Conservation (phyloP, 495 filamentous ascomycete genomes). For the Entonaema liquescens region DNA sequence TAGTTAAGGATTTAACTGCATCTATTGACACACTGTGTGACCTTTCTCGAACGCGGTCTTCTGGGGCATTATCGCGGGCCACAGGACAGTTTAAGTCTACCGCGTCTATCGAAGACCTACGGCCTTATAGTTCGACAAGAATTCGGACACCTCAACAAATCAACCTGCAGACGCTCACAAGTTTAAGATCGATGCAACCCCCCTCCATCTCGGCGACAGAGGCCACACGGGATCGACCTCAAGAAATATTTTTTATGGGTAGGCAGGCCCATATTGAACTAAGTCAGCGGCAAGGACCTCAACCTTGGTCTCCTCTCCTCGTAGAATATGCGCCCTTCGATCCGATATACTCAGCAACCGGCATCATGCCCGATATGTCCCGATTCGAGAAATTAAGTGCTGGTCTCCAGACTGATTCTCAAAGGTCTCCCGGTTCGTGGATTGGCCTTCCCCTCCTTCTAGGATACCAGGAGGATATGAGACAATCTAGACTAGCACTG, state of each 20-base stretch:
- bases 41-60: slow-evolving; percentile 75
- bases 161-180: slow-evolving; percentile 55
- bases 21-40: slow-evolving; percentile 93
- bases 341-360: slow-evolving; percentile 68
- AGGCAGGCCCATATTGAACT: slow-evolving; percentile 55
- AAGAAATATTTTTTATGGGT: slow-evolving; percentile 65
- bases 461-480: slow-evolving; percentile 86
- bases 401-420: slow-evolving; percentile 64
- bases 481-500: slow-evolving; percentile 78
- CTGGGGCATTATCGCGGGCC: slow-evolving; percentile 45
- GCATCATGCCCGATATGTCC: slow-evolving; percentile 68
- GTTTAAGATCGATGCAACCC: slow-evolving; percentile 53
- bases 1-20: slow-evolving; percentile 79
- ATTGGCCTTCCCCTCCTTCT: slow-evolving; percentile 67
- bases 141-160: slow-evolving; percentile 64
- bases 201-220: slow-evolving; percentile 51
- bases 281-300: slow-evolving; percentile 45
- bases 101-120: slow-evolving; percentile 52
- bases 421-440: slow-evolving; percentile 67
- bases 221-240: slow-evolving; percentile 34
- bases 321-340: slow-evolving; percentile 75
- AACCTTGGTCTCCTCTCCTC: slow-evolving; percentile 63
- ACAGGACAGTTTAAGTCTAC: slow-evolving; percentile 42
- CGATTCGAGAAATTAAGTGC: slow-evolving; percentile 70
- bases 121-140: slow-evolving; percentile 62